Evolutionary conservation across 768 basidiomycete species (phyloP), one percentile per base, ranked within the genome.

Genomic region (Termitomyces sp.): DNA sequence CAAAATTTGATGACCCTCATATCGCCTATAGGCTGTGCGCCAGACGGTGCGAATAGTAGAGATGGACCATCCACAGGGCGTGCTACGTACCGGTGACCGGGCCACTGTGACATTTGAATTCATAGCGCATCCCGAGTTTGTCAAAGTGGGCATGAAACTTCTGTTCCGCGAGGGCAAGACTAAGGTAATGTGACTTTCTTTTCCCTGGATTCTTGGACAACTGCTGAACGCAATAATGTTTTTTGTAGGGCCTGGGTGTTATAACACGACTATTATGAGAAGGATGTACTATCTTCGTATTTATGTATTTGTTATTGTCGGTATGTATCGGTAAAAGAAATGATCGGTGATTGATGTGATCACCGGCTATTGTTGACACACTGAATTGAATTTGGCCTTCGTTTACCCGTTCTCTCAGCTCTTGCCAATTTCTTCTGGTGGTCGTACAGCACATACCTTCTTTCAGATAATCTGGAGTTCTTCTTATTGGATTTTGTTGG

Each of bases 61-160:
- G 46, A 92, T 95, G 83, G 95, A 98, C 69, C 89, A 94, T 65
- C 91, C 93, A 7, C 89, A 92, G 69, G 90, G 89, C 12, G 79
- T 96, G 42, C 79, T 99, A 34, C 87, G 96, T 20, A 99, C 96
- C 0, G 97, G 97, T 4, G 97, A 99, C 70, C 85, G 95, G 37
- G 93, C 94, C 3, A 94, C 88, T 3, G 94, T 98, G n/a, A 83
- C 85, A 38, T 98, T 98, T 67, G 93, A 98, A 76, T 96, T 98
- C 69, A 92, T 96, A 58, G 88, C 91, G 14, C 89, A 91, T 57
- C 89, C 93, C 0, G 96, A 97, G 78, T 96, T 88, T 70, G 79
- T 98, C 64, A 95, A 96, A 72, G 89, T 88, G 66, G 96, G 96
- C 32, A 93, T 92, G 88, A 94, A 95, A 74, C 79, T 96, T 29